Evolutionary conservation across 768 basidiomycete species (phyloP), one percentile per base, ranked within the genome.

Genomic region (Lyophyllum shimeji): DNA sequence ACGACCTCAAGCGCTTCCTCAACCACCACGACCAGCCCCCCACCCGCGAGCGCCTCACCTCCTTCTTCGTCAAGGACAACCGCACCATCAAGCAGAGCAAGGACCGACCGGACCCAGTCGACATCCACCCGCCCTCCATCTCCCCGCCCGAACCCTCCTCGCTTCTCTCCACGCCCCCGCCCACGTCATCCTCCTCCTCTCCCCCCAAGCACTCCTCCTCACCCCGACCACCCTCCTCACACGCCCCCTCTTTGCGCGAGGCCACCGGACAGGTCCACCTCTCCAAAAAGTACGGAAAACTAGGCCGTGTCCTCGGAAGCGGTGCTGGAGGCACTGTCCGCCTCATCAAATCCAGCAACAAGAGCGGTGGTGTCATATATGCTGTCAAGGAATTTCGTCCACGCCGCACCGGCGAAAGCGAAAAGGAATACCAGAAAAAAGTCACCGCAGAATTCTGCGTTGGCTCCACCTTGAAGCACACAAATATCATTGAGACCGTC

Each of bases 401-500:
- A 43, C 91, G 93, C 63, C 84, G 95, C 56, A 65, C 79, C 3
- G 93, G 93, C 29, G 97, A 99, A 77, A 82, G 82, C 24, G 93
- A 95, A 73, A 90, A 93, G 74, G 97, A 99, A 76, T 99, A 98
- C 70, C 94, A 98, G 85, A 96, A 98, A 78, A 98, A 99, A 76
- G 95, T 98, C 55, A 97, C 95, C 1, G 96, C 96, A 24, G 97
- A 99, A 71, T 99, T 99, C 68, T 99, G 96, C 65, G 95, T 98
- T 17, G 95, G 97, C 56, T 90, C 89, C 21, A 90, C 91, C 43
- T 78, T 99, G 67, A 93, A 95, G 72, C 97, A 99, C 66, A 76
- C 85, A 56, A 98, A 99, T 65, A 93, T 98, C 71, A 98, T 98
- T 70, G 86, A 97, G 71, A 99, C 97, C 29, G 87, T 99, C 58